A percentile compares a stretch with the other conserved stretches of the same genome.
Evolutionary conservation across 495 filamentous ascomycete species (phyloP).

Genomic region (Podospora conica): DNA sequence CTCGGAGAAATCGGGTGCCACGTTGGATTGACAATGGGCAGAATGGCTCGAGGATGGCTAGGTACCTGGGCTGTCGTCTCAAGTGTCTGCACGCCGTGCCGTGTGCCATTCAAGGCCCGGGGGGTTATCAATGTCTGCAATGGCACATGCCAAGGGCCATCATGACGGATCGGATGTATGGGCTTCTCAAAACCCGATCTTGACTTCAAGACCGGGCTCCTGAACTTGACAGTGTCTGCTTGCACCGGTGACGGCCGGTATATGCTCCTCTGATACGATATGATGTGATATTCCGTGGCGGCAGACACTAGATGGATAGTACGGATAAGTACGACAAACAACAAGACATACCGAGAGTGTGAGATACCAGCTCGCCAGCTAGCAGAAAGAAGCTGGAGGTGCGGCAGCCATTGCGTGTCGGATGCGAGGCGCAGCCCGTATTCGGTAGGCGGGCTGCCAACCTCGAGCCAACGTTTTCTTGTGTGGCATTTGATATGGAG

Average conservation of each 20-base stretch:
- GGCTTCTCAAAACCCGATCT: constrained; percentile 7
- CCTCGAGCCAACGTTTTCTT: not conserved
- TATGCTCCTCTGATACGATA: too few relatives aligned
- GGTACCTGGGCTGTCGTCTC: too few relatives aligned
- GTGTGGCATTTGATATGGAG: not conserved
- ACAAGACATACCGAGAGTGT: too few relatives aligned
- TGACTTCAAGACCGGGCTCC: not conserved
- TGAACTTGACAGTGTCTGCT: too few relatives aligned
- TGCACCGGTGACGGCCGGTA: not conserved
- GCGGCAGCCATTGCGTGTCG: not conserved
- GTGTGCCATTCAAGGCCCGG: not conserved
- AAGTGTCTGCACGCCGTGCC: not conserved
- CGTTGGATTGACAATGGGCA: not conserved
- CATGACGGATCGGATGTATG: not conserved
- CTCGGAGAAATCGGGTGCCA: not conserved
- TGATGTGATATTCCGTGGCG: not conserved
- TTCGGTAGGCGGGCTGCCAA: not conserved
- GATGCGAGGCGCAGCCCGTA: constrained; percentile 4
- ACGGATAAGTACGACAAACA: not conserved
- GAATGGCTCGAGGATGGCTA: not conserved
- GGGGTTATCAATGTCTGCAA: constrained; percentile 5
- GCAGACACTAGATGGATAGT: too few relatives aligned
- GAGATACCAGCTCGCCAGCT: too few relatives aligned
- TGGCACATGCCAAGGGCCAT: constrained; percentile 14
- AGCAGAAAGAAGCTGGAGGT: not conserved